phyloP scores from a whole-genome alignment of 1,139 yeast genomes.

The Yamadazyma trypodendri region DNA sequence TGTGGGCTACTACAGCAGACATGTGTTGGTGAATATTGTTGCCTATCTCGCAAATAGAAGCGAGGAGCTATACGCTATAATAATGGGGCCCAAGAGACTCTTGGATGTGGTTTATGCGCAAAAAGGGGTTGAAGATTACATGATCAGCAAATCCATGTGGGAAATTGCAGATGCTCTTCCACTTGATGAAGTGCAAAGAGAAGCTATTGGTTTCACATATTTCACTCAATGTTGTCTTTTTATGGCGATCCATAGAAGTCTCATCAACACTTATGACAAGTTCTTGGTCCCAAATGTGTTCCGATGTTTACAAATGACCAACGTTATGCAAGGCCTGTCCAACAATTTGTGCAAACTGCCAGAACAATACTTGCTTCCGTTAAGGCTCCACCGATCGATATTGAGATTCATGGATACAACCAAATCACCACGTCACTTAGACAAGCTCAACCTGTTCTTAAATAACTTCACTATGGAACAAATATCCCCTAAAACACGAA shows the following conservation, averaged over 20 bases:
- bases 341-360: slow-evolving; percentile 24
- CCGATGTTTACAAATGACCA: slow-evolving; percentile 4
- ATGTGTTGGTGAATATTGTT: slow-evolving; percentile 19
- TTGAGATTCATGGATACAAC: neutral
- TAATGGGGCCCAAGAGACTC: slow-evolving; percentile 8
- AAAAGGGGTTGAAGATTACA: slow-evolving; percentile 15
- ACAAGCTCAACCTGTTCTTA: neutral
- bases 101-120: slow-evolving; percentile 28
- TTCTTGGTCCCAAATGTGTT: slow-evolving; percentile 28
- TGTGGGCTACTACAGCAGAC: slow-evolving; percentile 17
- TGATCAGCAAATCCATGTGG: slow-evolving; percentile 20
- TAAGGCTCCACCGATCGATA: slow-evolving; percentile 2
- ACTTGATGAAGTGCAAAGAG: slow-evolving; percentile 1
- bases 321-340: slow-evolving; percentile 13
- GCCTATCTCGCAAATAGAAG: slow-evolving; percentile 20
- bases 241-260: slow-evolving; percentile 22
- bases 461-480: slow-evolving; percentile 2
- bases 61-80: slow-evolving; percentile 11
- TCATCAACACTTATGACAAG: slow-evolving; percentile 17
- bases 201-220: slow-evolving; percentile 20
- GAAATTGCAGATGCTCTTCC: slow-evolving; percentile 20
- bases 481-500: slow-evolving; percentile 5
- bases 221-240: slow-evolving; percentile 30
- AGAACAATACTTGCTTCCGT: slow-evolving; percentile 28
- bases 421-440: neutral